Conservation (phyloP, 1,139 yeast genomes). For the Suhomyces guaymorum region DNA sequence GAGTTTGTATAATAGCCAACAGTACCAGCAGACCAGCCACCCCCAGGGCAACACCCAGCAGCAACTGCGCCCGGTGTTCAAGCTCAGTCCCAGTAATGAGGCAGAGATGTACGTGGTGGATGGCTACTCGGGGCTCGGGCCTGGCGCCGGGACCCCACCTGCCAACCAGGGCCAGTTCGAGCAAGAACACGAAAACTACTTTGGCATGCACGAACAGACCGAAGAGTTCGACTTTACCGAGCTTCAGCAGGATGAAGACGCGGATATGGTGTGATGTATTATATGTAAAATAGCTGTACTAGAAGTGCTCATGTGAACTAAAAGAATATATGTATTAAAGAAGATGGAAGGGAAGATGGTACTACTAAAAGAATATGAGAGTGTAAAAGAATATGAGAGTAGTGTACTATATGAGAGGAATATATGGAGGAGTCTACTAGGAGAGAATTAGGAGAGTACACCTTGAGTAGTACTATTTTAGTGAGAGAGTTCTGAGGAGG, state of each 20-base stretch:
- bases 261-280: conserved; percentile 10
- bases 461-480: too few species aligned
- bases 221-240: conserved; percentile 12
- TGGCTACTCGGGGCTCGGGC: conserved; percentile 30
- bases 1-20: conserved; percentile 25
- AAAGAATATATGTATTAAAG: too few species aligned
- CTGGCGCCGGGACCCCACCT: conserved; percentile 18
- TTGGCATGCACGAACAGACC: conserved; percentile 29
- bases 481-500: too few species aligned
- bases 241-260: conserved; percentile 10
- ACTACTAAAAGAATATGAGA: too few species aligned
- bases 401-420: too few species aligned
- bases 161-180: conserved; percentile 18
- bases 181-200: conserved; percentile 44
- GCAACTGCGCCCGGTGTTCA: conserved; percentile 11
- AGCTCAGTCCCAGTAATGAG: conserved; percentile 42
- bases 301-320: too few species aligned
- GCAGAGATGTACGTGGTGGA: conserved; percentile 44
- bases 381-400: too few species aligned
- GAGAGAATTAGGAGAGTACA: too few species aligned
- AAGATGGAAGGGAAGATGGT: too few species aligned
- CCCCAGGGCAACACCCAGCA: conserved; percentile 1
- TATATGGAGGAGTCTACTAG: too few species aligned
- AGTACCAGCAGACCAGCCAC: conserved; percentile 10
- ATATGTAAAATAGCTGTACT: conserved; percentile 8